These are phyloP conservation scores for Physcia stellaris DNA, from an alignment of 495 filamentous ascomycete genomes.

Conservation along the genomic window DNA sequence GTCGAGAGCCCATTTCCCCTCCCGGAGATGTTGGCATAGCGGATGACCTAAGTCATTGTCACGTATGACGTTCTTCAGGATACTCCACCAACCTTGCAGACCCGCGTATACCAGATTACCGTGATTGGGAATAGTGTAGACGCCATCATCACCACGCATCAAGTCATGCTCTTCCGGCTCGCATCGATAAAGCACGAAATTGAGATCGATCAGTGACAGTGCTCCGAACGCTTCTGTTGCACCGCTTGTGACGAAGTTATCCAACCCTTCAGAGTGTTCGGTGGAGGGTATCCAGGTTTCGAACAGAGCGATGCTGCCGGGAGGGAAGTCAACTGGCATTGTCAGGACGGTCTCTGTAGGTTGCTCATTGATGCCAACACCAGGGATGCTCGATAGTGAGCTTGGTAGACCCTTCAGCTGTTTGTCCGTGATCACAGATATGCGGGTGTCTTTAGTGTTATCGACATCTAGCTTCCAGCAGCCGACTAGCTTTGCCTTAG, in stretches of 20 bases:
- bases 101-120: constrained; percentile 88
- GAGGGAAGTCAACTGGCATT: constrained; percentile 69
- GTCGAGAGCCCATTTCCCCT: constrained; percentile 91
- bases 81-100: constrained; percentile 96
- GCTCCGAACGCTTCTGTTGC: constrained; percentile 66
- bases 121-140: constrained; percentile 71
- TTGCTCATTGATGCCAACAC: constrained; percentile 50
- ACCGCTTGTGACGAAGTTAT: constrained; percentile 69
- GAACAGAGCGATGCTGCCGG: constrained; percentile 87
- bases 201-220: constrained; percentile 66
- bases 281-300: constrained; percentile 86
- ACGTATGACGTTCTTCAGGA: constrained; percentile 68
- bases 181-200: constrained; percentile 82
- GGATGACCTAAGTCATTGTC: constrained; percentile 90
- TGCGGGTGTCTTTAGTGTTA: constrained; percentile 45
- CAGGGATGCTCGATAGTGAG: constrained; percentile 56
- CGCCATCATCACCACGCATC: constrained; percentile 67
- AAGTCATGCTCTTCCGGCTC: constrained; percentile 83
- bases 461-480: constrained; percentile 84
- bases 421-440: constrained; percentile 49
- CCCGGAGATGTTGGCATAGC: constrained; percentile 78
- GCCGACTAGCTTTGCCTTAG: constrained; percentile 63
- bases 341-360: constrained; percentile 63
- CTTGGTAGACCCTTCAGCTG: constrained; percentile 70
- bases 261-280: constrained; percentile 66